Evolutionary conservation across 2,329 filamentous ascomycete genomes (phyloP).

Genomic region (Cyclaneusma minus): DNA sequence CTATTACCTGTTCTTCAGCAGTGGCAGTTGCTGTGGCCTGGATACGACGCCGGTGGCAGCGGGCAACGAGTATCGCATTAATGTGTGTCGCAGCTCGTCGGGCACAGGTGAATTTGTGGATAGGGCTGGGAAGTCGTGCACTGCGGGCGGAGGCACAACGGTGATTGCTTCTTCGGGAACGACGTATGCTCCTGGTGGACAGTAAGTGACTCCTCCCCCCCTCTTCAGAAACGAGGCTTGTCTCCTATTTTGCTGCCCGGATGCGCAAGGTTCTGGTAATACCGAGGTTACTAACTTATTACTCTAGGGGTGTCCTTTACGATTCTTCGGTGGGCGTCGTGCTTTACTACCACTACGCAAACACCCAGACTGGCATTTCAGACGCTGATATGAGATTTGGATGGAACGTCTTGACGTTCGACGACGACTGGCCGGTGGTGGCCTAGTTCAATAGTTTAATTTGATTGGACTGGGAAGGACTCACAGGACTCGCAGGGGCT

Average conservation of each 20-base stretch:
- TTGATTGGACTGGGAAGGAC: no score
- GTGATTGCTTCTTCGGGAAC: conserved; percentile 43
- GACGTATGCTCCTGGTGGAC: conserved; percentile 51
- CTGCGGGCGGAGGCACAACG: conserved; percentile 39
- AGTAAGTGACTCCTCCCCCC: conserved; percentile 19
- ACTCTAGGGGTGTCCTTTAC: conserved; percentile 34
- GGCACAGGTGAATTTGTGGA: conserved; percentile 40
- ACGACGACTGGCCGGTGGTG: conserved; percentile 27
- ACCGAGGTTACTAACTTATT: conserved; percentile 3
- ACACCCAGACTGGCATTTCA: conserved; percentile 34
- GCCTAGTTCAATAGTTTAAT: no score
- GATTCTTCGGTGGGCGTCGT: conserved; percentile 33
- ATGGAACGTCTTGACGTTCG: conserved; percentile 28
- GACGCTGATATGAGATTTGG: conserved; percentile 30
- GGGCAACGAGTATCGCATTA: conserved; percentile 49
- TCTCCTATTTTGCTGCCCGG: no score
- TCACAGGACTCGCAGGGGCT: no score
- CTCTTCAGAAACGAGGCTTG: no score
- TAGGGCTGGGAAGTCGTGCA: conserved; percentile 33
- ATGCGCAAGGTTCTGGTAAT: no score
- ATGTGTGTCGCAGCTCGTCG: conserved; percentile 39
- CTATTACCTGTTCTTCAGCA: conserved; percentile 41
- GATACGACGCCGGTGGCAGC: conserved; percentile 31
- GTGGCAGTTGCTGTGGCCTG: conserved; percentile 45
- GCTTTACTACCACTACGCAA: conserved; percentile 47